Base-by-base conservation (phyloP, 257 asterid genomes). In the Coffea canephora region DNA sequence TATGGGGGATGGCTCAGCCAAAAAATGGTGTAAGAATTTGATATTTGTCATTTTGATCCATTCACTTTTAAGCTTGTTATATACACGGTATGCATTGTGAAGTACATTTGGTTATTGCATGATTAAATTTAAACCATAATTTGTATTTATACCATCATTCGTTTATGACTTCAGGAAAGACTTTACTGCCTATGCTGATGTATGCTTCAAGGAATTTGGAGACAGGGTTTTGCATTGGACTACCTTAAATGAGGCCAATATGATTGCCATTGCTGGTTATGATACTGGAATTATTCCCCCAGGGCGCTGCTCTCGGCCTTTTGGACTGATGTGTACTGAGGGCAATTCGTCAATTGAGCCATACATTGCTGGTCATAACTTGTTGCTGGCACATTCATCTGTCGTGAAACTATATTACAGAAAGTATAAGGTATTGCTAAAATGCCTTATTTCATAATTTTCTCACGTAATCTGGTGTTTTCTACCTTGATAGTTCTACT, bases 221-320 rank as follows among this genome's bases (percentile, higher is more conserved):
- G 91, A 89, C 81, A 75, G 95, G 71, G 93, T 89, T 54, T 67
- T 71, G 57, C 65, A 89, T 50, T 89, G 95, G 95, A 91, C 91
- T 19, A 82, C 91, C 50, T 49, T 91, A n/a, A 91, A 91, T 49
- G 90, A 91, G 86, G 89, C 88, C 50, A 91, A 88, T 83, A n/a
- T 82, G 45, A 81, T 79, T 48, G 86, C 87, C 0, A 1, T 86
- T 8, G 90, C 88, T 55, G 91, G 95, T 71, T 89, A 91, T 80
- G 86, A 78, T 46, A 1, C 15, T 34, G 93, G 91, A 66, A 0
- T 41, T n/a, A 5, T 48, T 5, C 87, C 95, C 52, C 93, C 94
- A 0, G 87, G 86, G 18, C 91, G 87, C 6, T 90, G 91, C 79
- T 87, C 90, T 2, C 6, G 59, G 0, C 81, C 84, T 4, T 71